Base-by-base conservation (phyloP, 768 basidiomycete species). In the Auricularia heimuer region DNA sequence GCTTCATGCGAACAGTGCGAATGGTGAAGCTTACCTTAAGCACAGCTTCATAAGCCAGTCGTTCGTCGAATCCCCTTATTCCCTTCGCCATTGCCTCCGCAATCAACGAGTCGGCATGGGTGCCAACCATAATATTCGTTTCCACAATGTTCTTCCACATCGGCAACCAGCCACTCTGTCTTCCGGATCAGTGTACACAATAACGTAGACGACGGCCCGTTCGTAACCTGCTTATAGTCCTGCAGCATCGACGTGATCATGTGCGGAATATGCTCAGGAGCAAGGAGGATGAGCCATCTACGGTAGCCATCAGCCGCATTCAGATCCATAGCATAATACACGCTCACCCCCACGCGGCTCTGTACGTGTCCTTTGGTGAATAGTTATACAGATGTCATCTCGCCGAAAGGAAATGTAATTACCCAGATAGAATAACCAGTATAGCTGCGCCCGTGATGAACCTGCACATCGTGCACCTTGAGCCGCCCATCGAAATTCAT, bases 81-180 rank as follows among this genome's bases (percentile, higher is more conserved):
- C 85, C 85, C 74, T 90, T 90, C 34, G 85, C 68, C 10, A 85
- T 83, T 0, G 87, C 88, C 71, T 89, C 87, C 0, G 89, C 85
- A 33, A 91, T 78, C 39, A 89, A 81, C 1, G 89, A 90, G 69
- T 90, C 89, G 6, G 89, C 88, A 68, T 94, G 89, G 0, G 89
- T 92, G 10, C 80, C 87, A 16, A 92, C 85, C 90, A 93, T 93
- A 69, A 92, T 91, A 68, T 90, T 93, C 1, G 90, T 92, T 71
- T 93, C 88, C 33, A 88, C 83, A 14, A 92, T 81, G 67, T 92
- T 92, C 75, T 92, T 92, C 91, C 91, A 93, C 90, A 92, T 92
- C 0, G 91, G 91, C 44, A 93, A 75, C 89, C 90, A 90, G 3
- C 91, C 91, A 16, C 88, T 83, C 85, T 80, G 68, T 7, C 62